Evolutionary conservation across 2,329 filamentous ascomycete species (phyloP).

Genomic region (Botrytis hyacinthi): DNA sequence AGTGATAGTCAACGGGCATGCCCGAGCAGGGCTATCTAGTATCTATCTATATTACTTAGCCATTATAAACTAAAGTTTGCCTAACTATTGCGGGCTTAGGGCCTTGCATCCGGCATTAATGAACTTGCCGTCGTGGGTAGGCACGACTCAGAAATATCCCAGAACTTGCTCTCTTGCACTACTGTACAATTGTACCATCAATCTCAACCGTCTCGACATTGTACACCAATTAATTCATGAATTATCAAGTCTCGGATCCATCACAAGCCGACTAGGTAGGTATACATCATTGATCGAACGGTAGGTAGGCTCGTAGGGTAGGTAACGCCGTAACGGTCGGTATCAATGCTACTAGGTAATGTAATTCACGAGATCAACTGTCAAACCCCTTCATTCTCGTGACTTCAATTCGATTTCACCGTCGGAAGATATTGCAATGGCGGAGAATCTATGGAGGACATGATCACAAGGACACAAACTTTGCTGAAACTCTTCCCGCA

Average conservation of each 20-base stretch:
- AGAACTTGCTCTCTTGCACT: background rate
- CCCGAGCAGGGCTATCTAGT: constrained; percentile 6
- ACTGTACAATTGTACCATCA: background rate
- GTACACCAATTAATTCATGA: background rate
- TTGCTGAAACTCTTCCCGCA: background rate
- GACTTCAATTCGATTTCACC: background rate
- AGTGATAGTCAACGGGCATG: constrained; percentile 10
- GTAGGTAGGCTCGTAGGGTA: background rate
- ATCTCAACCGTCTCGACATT: background rate
- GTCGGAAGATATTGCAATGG: background rate
- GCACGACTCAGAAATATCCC: constrained; percentile 1
- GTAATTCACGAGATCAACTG: background rate
- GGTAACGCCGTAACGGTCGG: background rate
- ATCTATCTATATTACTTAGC: background rate
- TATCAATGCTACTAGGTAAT: background rate
- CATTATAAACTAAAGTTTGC: background rate
- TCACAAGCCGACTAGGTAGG: background rate
- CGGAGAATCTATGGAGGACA: background rate
- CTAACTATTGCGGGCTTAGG: background rate
- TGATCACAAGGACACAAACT: constrained; percentile 15
- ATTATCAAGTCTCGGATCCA: background rate
- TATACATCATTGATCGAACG: background rate
- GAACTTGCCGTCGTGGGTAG: background rate
- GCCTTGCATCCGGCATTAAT: background rate
- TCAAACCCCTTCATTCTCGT: background rate